Evolutionary conservation across 345 rosid genomes (phyloP), one percentile per base, ranked within the genome.

Genomic region (Eucalyptus cladocalyx): DNA sequence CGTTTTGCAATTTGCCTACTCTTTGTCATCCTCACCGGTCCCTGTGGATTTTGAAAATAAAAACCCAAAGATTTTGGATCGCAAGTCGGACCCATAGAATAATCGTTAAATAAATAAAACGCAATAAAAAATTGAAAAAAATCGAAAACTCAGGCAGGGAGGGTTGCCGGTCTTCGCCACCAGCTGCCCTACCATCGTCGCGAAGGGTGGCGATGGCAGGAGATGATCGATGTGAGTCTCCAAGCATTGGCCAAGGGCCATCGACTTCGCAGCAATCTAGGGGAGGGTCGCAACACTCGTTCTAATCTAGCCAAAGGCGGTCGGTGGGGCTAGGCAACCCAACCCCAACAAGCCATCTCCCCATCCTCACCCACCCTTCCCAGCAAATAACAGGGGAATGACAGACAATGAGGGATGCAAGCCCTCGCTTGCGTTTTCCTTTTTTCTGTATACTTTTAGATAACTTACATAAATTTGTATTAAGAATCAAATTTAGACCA

Each of bases 161-260:
- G 58, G 58, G 58, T 18, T 19, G 24, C 58, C 2, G 2, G 54
- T 18, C 1, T 18, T 19, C 4, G 4, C 56, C 56, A 53, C 56
- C 56, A 2, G 60, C 60, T 56, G 12, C 28, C 60, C 28, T 9
- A 23, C 60, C 60, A 56, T 23, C 28, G 3, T 56, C 6, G 3
- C 26, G 1, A 9, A 56, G 26, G 60, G 28, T 12, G 0, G 28
- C 13, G 0, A 9, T 0, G 62, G 6, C 0, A 12, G 12, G 6
- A 3, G 11, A 23, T 23, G 30, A 24, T 56, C 30, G 0, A 8
- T 24, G 3, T 2, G 62, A 56, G 13, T 56, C 62, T 2, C 60
- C 60, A 23, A 4, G 28, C 28, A 5, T 24, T 24, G 2, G 28
- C 28, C 28, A 56, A 56, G 28, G 28, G 60, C 6, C 28, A 23